These are phyloP conservation scores for Spathaspora arborariae DNA, from an alignment of 805 yeast species.

Conservation along the genomic window DNA sequence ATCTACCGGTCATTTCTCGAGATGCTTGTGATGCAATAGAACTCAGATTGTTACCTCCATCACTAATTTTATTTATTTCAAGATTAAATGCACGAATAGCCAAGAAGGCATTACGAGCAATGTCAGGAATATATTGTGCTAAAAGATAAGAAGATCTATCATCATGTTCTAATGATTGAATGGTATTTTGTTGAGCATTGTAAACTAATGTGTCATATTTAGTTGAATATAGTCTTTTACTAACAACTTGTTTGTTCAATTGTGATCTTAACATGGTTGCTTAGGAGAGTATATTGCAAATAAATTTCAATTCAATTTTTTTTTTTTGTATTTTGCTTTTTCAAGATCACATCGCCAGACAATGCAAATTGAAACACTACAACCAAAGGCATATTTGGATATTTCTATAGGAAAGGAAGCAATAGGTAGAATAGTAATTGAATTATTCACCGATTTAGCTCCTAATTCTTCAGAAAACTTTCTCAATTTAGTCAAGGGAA, in stretches of 20 bases:
- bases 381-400: conserved; percentile 46
- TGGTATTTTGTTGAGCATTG: conserved; percentile 41
- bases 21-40: conserved; percentile 30
- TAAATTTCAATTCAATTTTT: neutral
- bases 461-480: conserved; percentile 58
- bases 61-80: conserved; percentile 52
- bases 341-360: neutral
- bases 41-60: conserved; percentile 20
- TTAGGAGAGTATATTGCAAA: neutral
- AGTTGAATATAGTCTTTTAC: neutral
- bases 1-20: conserved; percentile 20
- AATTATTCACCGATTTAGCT: conserved; percentile 47
- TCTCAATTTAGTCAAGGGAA: conserved; percentile 38
- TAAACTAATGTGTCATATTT: conserved; percentile 5
- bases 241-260: neutral
- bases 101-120: conserved; percentile 56
- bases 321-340: neutral
- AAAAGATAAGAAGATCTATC: conserved; percentile 66
- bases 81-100: conserved; percentile 65
- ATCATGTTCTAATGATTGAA: conserved; percentile 38
- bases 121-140: conserved; percentile 65
- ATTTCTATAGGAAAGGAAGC: conserved; percentile 38
- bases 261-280: neutral
- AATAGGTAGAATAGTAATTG: conserved; percentile 60
- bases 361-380: conserved; percentile 31